A percentile compares a stretch with the other conserved stretches of the same genome.
Conservation (phyloP, 106 monocot species). For the Acorus gramineus region DNA sequence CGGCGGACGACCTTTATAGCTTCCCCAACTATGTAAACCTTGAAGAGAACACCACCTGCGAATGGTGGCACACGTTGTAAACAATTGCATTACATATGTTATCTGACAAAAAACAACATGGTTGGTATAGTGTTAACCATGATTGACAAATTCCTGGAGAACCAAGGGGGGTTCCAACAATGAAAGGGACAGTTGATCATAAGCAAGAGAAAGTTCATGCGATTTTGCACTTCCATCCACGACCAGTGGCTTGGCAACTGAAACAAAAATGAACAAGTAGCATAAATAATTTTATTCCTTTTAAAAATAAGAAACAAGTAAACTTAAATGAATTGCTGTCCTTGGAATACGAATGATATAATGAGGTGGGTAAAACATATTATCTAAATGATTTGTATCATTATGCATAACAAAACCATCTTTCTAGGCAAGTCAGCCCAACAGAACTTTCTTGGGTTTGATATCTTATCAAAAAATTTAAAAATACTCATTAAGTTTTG, state of each 20-base stretch:
- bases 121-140: constrained; percentile 19
- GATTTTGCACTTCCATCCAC: constrained; percentile 72
- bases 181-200: constrained; percentile 66
- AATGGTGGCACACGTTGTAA: neutral
- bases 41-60: constrained; percentile 85
- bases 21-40: constrained; percentile 86
- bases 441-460: too few relatives aligned
- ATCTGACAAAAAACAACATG: neutral
- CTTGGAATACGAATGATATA: too few relatives aligned
- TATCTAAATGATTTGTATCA: too few relatives aligned
- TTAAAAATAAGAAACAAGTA: too few relatives aligned
- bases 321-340: too few relatives aligned
- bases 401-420: too few relatives aligned
- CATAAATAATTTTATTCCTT: too few relatives aligned
- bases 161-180: constrained; percentile 79
- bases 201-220: constrained; percentile 79
- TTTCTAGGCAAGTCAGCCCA: too few relatives aligned
- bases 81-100: neutral
- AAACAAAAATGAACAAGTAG: constrained; percentile 8
- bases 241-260: constrained; percentile 83
- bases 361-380: too few relatives aligned
- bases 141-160: constrained; percentile 96
- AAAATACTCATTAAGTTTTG: too few relatives aligned
- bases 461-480: too few relatives aligned
- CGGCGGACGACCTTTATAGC: constrained; percentile 72